Evolutionary conservation across 2,329 filamentous ascomycete species (phyloP), one percentile per base, ranked within the genome.

Genomic region (Paramyrothecium roridum): DNA sequence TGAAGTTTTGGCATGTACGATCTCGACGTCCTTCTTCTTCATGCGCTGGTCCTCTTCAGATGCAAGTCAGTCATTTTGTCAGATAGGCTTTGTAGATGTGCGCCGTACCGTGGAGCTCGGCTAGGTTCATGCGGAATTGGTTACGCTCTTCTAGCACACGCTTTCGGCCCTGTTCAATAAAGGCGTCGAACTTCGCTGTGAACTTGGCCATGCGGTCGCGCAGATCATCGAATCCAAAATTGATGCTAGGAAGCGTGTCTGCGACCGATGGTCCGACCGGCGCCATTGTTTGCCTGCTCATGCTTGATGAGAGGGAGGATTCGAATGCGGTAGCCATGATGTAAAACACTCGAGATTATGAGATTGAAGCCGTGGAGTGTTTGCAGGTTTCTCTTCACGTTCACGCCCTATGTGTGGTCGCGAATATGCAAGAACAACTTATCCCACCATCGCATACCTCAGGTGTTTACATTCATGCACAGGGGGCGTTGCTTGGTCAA

Each of bases 201-300:
- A 99, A 99, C 60, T 90, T 91, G 53, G 88, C 83, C 95, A 99
- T 98, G 74, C 92, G 90, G 67, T 93, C 91, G 74, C 93, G 93
- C 68, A 99, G 76, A 63, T 97, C 91, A 65, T 98, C 93, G 72
- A 98, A 98, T 56, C 92, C 92, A 72, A 99, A 98, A 73, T 96
- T 92, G 72, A 96, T 90, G 70, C 83, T 90, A 37, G 95, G 95
- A 10, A 99, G 84, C 51, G 85, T 85, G 70, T 92, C 89, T 46
- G 87, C 88, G 76, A 90, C 85, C 8, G 87, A 89, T 16, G 85
- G 82, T 46, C 79, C 83, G 49, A 78, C 76, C 45, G 84, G 78
- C 30, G 82, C 78, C 59, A 83, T 74, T 17, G 83, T 81, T 61
- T 82, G 83, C 63, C 85, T 79, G 65, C 76, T 76, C 49, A 80